These are phyloP conservation scores for Firmiana major DNA, from an alignment of 345 rosid genomes.

Conservation along the genomic window DNA sequence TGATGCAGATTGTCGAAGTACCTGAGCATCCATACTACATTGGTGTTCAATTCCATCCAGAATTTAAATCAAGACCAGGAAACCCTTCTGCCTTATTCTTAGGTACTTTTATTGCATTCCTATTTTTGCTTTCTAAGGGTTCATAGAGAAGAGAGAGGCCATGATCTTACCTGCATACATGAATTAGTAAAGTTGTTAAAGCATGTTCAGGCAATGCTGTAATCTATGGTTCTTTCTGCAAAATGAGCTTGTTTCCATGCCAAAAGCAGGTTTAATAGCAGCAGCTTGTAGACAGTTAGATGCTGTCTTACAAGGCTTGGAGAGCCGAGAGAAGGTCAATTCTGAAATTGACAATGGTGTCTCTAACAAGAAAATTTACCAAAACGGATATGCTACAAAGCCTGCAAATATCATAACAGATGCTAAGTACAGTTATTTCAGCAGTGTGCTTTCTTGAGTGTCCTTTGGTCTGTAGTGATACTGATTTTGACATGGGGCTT, in stretches of 20 bases:
- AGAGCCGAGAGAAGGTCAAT: constrained; percentile 32
- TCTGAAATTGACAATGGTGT: constrained; percentile 37
- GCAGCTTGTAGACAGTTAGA: constrained; percentile 77
- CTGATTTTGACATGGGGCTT: not conserved
- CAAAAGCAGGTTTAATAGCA: constrained; percentile 69
- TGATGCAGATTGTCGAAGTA: constrained; percentile 59
- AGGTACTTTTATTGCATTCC: constrained; percentile 37
- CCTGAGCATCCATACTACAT: constrained; percentile 68
- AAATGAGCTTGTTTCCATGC: not conserved
- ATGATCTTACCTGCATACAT: not conserved
- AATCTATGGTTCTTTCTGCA: not conserved
- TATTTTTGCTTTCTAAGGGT: not conserved
- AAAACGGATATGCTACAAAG: constrained; percentile 45
- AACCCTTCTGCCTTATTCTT: constrained; percentile 83
- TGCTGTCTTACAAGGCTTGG: constrained; percentile 28
- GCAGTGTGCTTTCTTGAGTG: constrained; percentile 55
- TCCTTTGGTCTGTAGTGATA: not conserved
- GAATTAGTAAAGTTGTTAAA: not conserved
- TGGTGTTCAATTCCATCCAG: constrained; percentile 95
- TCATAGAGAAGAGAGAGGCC: not conserved
- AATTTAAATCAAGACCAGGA: constrained; percentile 93
- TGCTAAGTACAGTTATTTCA: constrained; percentile 51
- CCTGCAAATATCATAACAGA: constrained; percentile 43
- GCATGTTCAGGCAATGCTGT: not conserved
- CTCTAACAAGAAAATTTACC: constrained; percentile 29